Conservation (phyloP, 495 filamentous ascomycete species). For the Aspergillus homomorphus region DNA sequence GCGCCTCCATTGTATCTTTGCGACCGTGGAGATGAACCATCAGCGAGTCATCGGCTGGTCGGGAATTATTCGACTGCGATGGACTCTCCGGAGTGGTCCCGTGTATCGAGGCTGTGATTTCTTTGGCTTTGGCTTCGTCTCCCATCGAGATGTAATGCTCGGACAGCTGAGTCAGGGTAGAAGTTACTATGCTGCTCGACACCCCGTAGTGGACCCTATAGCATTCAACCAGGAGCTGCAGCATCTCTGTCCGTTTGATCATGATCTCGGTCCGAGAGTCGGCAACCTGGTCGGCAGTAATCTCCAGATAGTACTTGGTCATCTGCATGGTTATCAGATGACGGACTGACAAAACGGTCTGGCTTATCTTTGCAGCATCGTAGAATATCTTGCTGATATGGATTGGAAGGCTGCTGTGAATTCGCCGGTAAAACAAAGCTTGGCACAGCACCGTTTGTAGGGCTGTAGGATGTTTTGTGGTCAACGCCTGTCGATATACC, state of each 20-base stretch:
- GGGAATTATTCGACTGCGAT: slow-evolving; percentile 8
- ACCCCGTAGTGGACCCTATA: slow-evolving; percentile 37
- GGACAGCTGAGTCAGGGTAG: slow-evolving; percentile 26
- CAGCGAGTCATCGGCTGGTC: slow-evolving; percentile 19
- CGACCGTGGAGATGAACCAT: slow-evolving; percentile 31
- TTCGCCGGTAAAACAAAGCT: slow-evolving; percentile 20
- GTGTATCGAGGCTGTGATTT: slow-evolving; percentile 12
- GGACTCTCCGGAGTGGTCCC: slow-evolving; percentile 3
- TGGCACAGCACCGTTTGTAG: slow-evolving; percentile 21
- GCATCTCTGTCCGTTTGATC: slow-evolving; percentile 29
- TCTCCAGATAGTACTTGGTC: slow-evolving; percentile 29
- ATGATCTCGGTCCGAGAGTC: slow-evolving; percentile 35
- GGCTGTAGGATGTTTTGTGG: slow-evolving; percentile 22
- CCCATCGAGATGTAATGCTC: slow-evolving; percentile 33
- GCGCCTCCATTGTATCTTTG: slow-evolving; percentile 17
- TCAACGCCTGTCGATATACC: slow-evolving; percentile 27
- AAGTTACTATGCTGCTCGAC: slow-evolving; percentile 30
- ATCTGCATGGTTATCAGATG: slow-evolving; percentile 36
- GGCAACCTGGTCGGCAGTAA: slow-evolving; percentile 28
- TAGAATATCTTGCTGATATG: slow-evolving; percentile 18
- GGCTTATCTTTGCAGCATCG: slow-evolving; percentile 26
- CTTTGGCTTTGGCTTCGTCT: slow-evolving; percentile 19
- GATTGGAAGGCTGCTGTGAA: background rate
- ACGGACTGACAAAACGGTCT: slow-evolving; percentile 24
- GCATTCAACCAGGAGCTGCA: slow-evolving; percentile 33